A percentile compares a stretch with the other conserved stretches of the same genome.
These are phyloP conservation scores for Penicillium cosmopolitanum DNA, from an alignment of 495 filamentous ascomycete species.

Conservation along the genomic window DNA sequence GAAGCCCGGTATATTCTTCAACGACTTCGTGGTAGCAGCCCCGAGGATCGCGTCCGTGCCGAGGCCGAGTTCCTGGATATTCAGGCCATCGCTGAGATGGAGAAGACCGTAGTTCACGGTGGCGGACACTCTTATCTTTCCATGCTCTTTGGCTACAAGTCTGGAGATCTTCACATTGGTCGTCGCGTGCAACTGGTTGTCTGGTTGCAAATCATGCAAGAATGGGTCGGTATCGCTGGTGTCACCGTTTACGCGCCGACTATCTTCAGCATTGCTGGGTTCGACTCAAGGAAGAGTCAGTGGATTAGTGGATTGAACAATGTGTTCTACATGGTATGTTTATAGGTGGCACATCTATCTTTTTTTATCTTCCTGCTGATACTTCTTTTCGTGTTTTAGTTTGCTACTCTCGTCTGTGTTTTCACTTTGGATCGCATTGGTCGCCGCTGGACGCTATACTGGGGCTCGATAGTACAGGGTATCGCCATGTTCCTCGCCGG, in stretches of 20 bases:
- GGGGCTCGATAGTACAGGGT: slow-evolving; percentile 66
- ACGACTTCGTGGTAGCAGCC: slow-evolving; percentile 61
- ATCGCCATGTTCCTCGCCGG: slow-evolving; percentile 64
- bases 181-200: slow-evolving; percentile 70
- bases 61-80: slow-evolving; percentile 69
- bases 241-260: slow-evolving; percentile 70
- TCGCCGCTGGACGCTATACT: slow-evolving; percentile 68
- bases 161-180: slow-evolving; percentile 65
- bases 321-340: slow-evolving; percentile 59
- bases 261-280: slow-evolving; percentile 70
- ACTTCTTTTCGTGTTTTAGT: slow-evolving; percentile 35
- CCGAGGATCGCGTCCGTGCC: slow-evolving; percentile 55
- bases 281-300: slow-evolving; percentile 59
- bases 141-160: slow-evolving; percentile 67
- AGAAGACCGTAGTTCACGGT: slow-evolving; percentile 52
- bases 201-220: slow-evolving; percentile 74
- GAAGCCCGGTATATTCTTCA: slow-evolving; percentile 66
- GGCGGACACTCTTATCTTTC: slow-evolving; percentile 55
- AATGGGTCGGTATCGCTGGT: slow-evolving; percentile 74
- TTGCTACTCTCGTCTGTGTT: slow-evolving; percentile 65
- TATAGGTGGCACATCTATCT: no score
- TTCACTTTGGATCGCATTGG: slow-evolving; percentile 72
- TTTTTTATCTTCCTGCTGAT: not conserved
- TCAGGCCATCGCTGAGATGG: slow-evolving; percentile 57
- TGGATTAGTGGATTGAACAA: slow-evolving; percentile 74